phyloP scores from a whole-genome alignment of 2,329 filamentous ascomycete genomes.

The Blastomyces silverae region DNA sequence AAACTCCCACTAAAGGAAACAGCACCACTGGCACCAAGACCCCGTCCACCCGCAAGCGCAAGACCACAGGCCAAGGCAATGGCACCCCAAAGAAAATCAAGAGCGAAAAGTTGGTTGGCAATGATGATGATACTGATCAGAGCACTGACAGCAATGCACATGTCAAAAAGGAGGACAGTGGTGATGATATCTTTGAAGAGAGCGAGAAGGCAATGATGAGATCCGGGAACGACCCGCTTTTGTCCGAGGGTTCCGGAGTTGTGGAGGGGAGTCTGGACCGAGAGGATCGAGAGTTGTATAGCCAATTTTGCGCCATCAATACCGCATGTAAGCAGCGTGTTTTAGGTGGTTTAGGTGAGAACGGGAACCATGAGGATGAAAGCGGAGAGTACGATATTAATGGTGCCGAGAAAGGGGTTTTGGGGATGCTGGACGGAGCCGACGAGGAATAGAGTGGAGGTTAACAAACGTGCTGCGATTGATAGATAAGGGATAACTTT shows the following conservation, averaged over 20 bases:
- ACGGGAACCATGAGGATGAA: conserved; percentile 4
- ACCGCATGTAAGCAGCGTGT: background rate
- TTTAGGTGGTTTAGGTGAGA: conserved; percentile 7
- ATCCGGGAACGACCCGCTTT: conserved; percentile 17
- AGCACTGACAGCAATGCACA: no score
- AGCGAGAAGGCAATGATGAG: no score
- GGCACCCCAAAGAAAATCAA: conserved; percentile 19
- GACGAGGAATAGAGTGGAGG: background rate
- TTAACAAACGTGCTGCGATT: no score
- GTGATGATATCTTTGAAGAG: no score
- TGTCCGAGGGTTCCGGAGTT: conserved; percentile 1
- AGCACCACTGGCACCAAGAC: conserved; percentile 21
- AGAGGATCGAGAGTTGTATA: conserved; percentile 14
- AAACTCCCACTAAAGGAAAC: conserved; percentile 26
- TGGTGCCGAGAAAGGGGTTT: background rate
- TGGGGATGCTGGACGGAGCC: background rate
- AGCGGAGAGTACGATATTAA: conserved; percentile 3
- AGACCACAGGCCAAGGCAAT: conserved; percentile 9
- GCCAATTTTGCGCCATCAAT: conserved; percentile 17
- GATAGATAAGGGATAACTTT: background rate
- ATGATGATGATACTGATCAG: no score
- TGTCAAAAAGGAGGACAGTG: no score
- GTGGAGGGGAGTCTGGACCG: background rate
- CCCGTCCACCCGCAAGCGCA: conserved; percentile 20
- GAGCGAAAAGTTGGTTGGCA: conserved; percentile 13